phyloP scores from a whole-genome alignment of 225 moss, liverwort and hornwort species.

The Marchantia polymorpha region DNA sequence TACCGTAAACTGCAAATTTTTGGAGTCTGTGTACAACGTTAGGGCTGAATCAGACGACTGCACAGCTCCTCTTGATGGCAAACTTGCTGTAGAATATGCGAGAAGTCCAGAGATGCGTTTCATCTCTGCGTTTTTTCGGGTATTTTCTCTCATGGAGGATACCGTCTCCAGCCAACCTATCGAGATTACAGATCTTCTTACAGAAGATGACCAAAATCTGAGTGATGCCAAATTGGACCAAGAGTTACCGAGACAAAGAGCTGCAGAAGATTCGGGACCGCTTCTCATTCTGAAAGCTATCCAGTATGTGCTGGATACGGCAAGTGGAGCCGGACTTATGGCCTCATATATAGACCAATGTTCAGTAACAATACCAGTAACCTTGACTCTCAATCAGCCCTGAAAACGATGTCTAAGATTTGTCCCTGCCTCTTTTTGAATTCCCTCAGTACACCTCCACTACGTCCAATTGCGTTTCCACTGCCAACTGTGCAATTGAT shows the following conservation, averaged over 20 bases:
- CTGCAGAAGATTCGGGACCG: conserved; percentile 1
- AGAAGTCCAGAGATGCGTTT: neutral
- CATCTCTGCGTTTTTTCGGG: neutral
- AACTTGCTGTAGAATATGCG: neutral
- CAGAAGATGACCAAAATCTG: neutral
- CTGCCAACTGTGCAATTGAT: too few species aligned
- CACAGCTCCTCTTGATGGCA: too few species aligned
- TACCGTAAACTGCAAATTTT: neutral
- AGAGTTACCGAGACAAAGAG: neutral
- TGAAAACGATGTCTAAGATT: neutral
- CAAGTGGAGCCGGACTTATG: neutral
- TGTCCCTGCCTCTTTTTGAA: neutral
- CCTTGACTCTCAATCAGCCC: neutral
- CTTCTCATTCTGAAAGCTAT: neutral
- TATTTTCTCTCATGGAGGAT: neutral
- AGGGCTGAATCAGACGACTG: neutral
- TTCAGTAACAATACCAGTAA: neutral
- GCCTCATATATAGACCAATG: neutral
- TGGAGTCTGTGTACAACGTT: conserved; percentile 1
- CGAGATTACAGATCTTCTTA: neutral
- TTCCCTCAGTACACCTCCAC: neutral
- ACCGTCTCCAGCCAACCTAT: neutral
- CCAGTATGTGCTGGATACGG: neutral
- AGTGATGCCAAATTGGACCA: neutral
- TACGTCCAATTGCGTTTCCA: neutral